Base-by-base conservation (phyloP, 2,329 filamentous ascomycete species). In the Capronia coronata region DNA sequence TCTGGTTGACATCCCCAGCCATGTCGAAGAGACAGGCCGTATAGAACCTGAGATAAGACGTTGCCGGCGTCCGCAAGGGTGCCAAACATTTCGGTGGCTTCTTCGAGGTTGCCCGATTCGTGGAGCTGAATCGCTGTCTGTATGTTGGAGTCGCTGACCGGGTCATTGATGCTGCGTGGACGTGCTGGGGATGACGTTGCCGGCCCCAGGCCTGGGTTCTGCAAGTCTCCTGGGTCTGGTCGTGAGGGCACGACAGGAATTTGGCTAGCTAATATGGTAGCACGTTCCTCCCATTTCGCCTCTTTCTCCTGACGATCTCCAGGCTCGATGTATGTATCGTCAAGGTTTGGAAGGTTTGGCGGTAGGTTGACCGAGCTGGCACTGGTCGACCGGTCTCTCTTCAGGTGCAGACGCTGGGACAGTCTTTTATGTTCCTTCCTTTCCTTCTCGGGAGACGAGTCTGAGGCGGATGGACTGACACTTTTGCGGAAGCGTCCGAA, bases 101-200 rank as follows among this genome's bases (percentile, higher is more conserved):
- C 71, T 62, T 82, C 79, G 49, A 95, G 76, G 53, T 93, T 78
- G 49, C 91, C 91, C 40, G 75, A 76, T 69, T 98, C 93, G 66
- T 98, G 93, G 57, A 97, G 75, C 54, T 85, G 79, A 65, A 98
- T 98, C n/a, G 93, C 93, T 69, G 94, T 84, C 68, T 96, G 91
- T 51, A 98, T 95, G 67, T 87, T 83, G 51, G 78, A 75, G 49
- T 63, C 64, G 30, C 52, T 57, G 50, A 54, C 55, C 48, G 56
- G 62, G 55, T 57, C 62, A 49, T 59, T 63, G 43, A 64, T 49
- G 38, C 57, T 63, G 19, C 53, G 54, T 30, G 55, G 40, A 3
- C 58, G 55, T n/a, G 43, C 25, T 3, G 51, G 48, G 21, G 48
- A 41, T 21, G 16, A 43, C 34, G 11, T 34, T n/a, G 46, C 11